These are phyloP conservation scores for Dictyophora rubrovolvata DNA, from an alignment of 768 basidiomycete species.

Conservation along the genomic window DNA sequence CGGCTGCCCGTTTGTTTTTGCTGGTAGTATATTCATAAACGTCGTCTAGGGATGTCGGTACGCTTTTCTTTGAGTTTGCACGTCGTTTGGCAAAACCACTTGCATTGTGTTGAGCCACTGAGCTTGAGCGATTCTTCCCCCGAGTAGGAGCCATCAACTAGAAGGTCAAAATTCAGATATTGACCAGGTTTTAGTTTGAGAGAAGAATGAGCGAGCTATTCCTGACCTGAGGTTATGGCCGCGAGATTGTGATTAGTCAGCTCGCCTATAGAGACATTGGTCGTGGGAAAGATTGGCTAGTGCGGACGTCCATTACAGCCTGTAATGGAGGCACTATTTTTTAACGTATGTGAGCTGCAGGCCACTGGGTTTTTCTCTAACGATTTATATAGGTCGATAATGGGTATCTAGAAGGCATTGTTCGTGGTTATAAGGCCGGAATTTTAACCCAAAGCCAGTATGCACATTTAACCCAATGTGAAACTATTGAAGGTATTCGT, in stretches of 20 bases:
- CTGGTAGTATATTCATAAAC: slow-evolving; percentile 52
- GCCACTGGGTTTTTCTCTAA: background rate
- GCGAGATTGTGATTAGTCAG: background rate
- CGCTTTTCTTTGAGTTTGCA: slow-evolving; percentile 30
- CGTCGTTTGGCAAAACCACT: slow-evolving; percentile 44
- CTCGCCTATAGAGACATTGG: background rate
- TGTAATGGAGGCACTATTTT: slow-evolving; percentile 78
- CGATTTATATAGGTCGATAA: slow-evolving; percentile 42
- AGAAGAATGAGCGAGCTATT: background rate
- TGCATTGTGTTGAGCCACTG: slow-evolving; percentile 26
- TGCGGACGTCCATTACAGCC: background rate
- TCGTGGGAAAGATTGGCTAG: background rate
- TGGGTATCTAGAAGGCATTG: slow-evolving; percentile 74
- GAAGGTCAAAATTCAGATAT: background rate
- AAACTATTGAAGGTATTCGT: slow-evolving; percentile 82
- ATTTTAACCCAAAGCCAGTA: slow-evolving; percentile 86
- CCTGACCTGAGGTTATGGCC: too few species aligned
- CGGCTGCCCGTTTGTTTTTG: slow-evolving; percentile 38
- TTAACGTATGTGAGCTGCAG: slow-evolving; percentile 51
- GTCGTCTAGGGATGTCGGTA: slow-evolving; percentile 30
- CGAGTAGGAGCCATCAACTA: background rate
- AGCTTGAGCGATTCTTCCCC: background rate
- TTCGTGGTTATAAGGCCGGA: slow-evolving; percentile 89
- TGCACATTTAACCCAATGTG: slow-evolving; percentile 91
- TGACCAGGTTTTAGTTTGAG: background rate